Evolutionary conservation across 768 basidiomycete genomes (phyloP).

Genomic region (Paxillus rubicundulus): DNA sequence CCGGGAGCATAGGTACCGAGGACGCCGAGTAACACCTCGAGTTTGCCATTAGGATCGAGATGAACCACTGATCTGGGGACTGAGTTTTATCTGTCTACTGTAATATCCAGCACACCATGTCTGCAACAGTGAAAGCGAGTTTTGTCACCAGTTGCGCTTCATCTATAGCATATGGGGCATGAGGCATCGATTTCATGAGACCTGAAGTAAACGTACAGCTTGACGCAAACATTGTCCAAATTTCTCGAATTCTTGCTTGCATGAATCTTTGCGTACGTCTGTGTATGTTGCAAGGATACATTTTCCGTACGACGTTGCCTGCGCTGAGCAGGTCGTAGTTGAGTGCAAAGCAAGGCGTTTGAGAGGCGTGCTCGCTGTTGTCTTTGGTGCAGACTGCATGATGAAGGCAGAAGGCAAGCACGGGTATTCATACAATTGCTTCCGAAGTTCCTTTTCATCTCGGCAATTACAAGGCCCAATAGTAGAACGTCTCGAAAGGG

Average conservation of each 20-base stretch:
- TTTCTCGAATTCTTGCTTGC: constrained; percentile 76
- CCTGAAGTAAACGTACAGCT: constrained; percentile 53
- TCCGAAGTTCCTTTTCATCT: not conserved
- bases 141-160: constrained; percentile 52
- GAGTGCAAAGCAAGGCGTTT: constrained; percentile 67
- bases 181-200: not conserved
- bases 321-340: constrained; percentile 65
- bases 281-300: constrained; percentile 82
- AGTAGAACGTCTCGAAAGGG: too few relatives aligned
- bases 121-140: constrained; percentile 1
- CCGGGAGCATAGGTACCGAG: constrained; percentile 28
- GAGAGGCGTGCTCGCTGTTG: constrained; percentile 46
- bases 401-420: not conserved
- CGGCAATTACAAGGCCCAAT: too few relatives aligned
- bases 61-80: not conserved
- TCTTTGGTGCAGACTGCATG: constrained; percentile 27
- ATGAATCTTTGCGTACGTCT: constrained; percentile 82
- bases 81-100: constrained; percentile 14
- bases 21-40: constrained; percentile 18
- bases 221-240: constrained; percentile 82
- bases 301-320: constrained; percentile 82
- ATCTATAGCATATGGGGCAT: constrained; percentile 36
- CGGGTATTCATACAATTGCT: not conserved
- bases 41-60: too few relatives aligned
- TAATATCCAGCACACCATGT: constrained; percentile 12